Percentiles rank a stretch among this genome's conserved stretches.
Conservation (phyloP, 1,284 basidiomycete species). For the Tranzscheliella williamsii region DNA sequence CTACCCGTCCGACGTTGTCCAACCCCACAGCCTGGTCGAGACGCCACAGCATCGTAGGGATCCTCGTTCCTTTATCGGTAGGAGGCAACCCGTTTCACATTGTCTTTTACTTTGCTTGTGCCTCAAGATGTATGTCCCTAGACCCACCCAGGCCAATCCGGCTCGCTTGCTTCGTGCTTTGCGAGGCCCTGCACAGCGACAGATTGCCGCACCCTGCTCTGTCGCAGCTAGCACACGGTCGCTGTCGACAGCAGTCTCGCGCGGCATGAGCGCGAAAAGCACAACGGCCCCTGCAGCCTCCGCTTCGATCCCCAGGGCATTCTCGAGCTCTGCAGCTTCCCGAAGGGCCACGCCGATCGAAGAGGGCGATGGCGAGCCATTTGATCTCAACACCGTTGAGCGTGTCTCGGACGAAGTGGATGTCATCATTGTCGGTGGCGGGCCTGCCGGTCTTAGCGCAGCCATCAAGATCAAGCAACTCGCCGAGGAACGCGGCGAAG, state of each 20-base stretch:
- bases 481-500: conserved; percentile 74
- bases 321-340: conserved; percentile 21
- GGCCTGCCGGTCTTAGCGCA: conserved; percentile 92
- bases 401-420: conserved; percentile 73
- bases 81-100: too few species aligned
- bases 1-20: too few species aligned
- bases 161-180: conserved; percentile 26
- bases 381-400: conserved; percentile 56
- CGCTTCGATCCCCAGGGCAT: conserved; percentile 13
- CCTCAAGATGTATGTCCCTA: conserved; percentile 20
- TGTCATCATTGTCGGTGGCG: conserved; percentile 94
- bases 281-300: conserved; percentile 1
- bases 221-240: conserved; percentile 7
- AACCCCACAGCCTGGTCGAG: too few species aligned
- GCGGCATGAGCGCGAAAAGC: too few species aligned
- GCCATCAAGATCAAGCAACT: conserved; percentile 95
- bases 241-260: too few species aligned
- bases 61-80: too few species aligned
- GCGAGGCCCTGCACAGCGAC: conserved; percentile 4
- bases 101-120: too few species aligned
- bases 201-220: conserved; percentile 3
- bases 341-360: conserved; percentile 40
- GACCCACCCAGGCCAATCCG: conserved; percentile 25
- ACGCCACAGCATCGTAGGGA: too few species aligned
- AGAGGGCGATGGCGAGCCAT: conserved; percentile 48